Conservation (phyloP, 2,329 filamentous ascomycete genomes). For the Graphilbum fragrans region DNA sequence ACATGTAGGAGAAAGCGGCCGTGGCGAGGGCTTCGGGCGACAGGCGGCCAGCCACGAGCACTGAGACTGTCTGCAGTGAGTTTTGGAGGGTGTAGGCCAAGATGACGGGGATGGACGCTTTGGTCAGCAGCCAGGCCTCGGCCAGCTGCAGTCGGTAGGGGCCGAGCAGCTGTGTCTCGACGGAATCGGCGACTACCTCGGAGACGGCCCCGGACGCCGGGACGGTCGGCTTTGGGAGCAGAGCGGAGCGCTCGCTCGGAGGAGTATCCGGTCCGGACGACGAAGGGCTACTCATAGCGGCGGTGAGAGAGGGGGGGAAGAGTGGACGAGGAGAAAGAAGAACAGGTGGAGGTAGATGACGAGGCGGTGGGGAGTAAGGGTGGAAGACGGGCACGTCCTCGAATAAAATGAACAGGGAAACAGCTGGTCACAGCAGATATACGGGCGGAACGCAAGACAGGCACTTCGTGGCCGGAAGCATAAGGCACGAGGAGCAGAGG, state of each 20-base stretch:
- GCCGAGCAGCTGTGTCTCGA: conserved; percentile 1
- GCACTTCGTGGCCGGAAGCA: too few species aligned
- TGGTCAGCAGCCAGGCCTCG: conserved; percentile 58
- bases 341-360: too few species aligned
- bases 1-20: conserved; percentile 86
- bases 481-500: too few species aligned
- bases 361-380: too few species aligned
- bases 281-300: not conserved
- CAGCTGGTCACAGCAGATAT: too few species aligned
- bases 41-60: conserved; percentile 67
- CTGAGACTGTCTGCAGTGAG: conserved; percentile 70
- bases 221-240: conserved; percentile 3
- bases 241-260: conserved; percentile 6
- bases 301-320: not conserved
- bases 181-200: not conserved
- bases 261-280: not conserved
- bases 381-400: too few species aligned
- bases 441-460: too few species aligned
- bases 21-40: conserved; percentile 71
- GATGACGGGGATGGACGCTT: conserved; percentile 64
- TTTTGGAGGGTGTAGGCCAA: conserved; percentile 79
- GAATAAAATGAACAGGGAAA: too few species aligned
- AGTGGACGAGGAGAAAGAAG: not conserved
- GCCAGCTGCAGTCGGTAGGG: conserved; percentile 22
- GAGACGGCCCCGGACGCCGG: not conserved